phyloP scores from a whole-genome alignment of 495 filamentous ascomycete species.

The Aspergillus carlsbadensis region DNA sequence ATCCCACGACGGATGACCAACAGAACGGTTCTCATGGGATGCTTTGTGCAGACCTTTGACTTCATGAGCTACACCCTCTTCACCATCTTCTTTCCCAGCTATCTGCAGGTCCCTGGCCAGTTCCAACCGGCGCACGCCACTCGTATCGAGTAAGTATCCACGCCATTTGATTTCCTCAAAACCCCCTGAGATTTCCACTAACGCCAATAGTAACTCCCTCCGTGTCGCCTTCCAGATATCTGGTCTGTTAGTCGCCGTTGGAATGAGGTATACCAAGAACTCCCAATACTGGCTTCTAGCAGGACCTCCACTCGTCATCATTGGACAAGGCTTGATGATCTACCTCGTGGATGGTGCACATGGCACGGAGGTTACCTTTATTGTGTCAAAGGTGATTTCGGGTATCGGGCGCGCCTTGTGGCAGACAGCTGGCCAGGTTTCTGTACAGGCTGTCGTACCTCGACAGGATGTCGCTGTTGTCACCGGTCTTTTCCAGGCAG shows the following conservation, averaged over 20 bases:
- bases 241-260: slow-evolving; percentile 19
- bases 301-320: slow-evolving; percentile 20
- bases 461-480: slow-evolving; percentile 23
- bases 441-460: slow-evolving; percentile 19
- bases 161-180: neutral
- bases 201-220: slow-evolving; percentile 6
- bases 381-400: slow-evolving; percentile 18
- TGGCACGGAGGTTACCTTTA: slow-evolving; percentile 19
- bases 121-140: too few relatives aligned
- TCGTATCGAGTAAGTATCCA: neutral
- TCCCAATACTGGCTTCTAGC: slow-evolving; percentile 23
- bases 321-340: slow-evolving; percentile 21
- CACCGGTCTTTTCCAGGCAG: slow-evolving; percentile 20
- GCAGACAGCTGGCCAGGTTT: slow-evolving; percentile 22
- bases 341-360: slow-evolving; percentile 18
- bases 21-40: too few relatives aligned
- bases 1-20: too few relatives aligned
- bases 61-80: too few relatives aligned
- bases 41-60: too few relatives aligned
- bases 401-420: slow-evolving; percentile 22
- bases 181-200: too few relatives aligned
- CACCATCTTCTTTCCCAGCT: too few relatives aligned
- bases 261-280: slow-evolving; percentile 23
- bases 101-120: too few relatives aligned
- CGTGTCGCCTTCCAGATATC: slow-evolving; percentile 22